phyloP scores from a whole-genome alignment of 2,329 filamentous ascomycete genomes.

The Monilinia aucupariae region DNA sequence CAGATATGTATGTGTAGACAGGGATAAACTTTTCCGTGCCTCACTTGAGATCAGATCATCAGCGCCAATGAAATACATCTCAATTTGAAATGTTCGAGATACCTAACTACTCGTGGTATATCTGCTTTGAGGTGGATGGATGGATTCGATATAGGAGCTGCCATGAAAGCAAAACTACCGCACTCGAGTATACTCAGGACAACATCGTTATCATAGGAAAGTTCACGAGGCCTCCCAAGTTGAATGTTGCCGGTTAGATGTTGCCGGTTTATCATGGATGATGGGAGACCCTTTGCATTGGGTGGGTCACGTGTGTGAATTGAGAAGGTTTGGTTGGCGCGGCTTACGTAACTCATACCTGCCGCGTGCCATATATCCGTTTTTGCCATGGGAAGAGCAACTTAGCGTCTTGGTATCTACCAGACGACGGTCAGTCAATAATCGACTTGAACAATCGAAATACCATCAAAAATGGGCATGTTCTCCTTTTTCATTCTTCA shows the following conservation, averaged over 20 bases:
- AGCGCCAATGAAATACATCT: not conserved
- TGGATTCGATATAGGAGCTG: not conserved
- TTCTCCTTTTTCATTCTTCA: slow-evolving; percentile 4
- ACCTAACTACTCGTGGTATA: not conserved
- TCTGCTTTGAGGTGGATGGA: too few relatives aligned
- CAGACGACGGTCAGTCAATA: not conserved
- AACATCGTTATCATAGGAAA: too few relatives aligned
- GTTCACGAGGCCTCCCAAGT: too few relatives aligned
- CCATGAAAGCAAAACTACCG: not conserved
- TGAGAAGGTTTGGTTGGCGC: too few relatives aligned
- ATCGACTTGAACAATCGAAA: not conserved
- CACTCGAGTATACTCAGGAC: too few relatives aligned
- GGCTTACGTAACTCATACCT: too few relatives aligned
- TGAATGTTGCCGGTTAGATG: too few relatives aligned
- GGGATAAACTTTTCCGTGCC: not conserved
- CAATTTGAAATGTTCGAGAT: not conserved
- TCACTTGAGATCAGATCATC: slow-evolving; percentile 1
- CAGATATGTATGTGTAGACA: not conserved
- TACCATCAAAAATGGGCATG: not conserved
- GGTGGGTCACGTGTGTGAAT: too few relatives aligned
- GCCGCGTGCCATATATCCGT: not conserved
- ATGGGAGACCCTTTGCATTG: too few relatives aligned
- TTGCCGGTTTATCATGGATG: too few relatives aligned
- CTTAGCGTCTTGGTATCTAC: slow-evolving; percentile 8
- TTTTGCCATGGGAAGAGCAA: not conserved